A percentile compares a stretch with the other conserved stretches of the same genome.
Evolutionary conservation across 306 rosid species (phyloP).

Genomic region (Spatholobus suberectus): DNA sequence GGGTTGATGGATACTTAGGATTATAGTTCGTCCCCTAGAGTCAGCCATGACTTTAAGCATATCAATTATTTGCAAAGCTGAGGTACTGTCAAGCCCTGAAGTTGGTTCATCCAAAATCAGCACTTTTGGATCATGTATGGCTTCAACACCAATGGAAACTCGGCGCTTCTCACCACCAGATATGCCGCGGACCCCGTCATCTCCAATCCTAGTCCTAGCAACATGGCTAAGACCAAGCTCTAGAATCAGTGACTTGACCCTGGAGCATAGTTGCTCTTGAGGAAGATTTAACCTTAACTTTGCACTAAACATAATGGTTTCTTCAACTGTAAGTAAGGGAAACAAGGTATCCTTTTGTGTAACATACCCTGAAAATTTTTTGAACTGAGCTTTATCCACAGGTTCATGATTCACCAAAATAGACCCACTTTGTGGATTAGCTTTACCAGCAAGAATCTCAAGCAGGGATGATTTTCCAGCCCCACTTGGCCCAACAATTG

Average conservation of each 20-base stretch:
- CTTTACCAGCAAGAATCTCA: conserved; percentile 73
- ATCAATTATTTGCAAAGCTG: conserved; percentile 74
- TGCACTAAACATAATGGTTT: conserved; percentile 84
- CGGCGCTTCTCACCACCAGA: conserved; percentile 79
- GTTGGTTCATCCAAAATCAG: conserved; percentile 82
- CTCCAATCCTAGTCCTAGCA: conserved; percentile 65
- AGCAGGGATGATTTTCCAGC: conserved; percentile 91
- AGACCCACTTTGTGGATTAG: conserved; percentile 65
- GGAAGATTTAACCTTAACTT: conserved; percentile 59
- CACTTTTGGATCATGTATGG: conserved; percentile 76
- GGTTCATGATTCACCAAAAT: conserved; percentile 63
- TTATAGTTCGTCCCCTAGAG: conserved; percentile 59
- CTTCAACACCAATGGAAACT: conserved; percentile 85
- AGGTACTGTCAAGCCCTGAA: conserved; percentile 81
- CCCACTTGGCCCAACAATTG: conserved; percentile 92
- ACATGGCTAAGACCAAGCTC: conserved; percentile 74
- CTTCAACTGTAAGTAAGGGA: conserved; percentile 87
- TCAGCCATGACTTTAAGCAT: conserved; percentile 80
- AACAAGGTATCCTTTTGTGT: conserved; percentile 79
- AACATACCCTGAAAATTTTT: conserved; percentile 77
- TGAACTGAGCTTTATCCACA: conserved; percentile 58
- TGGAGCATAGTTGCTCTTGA: conserved; percentile 50
- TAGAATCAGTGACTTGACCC: conserved; percentile 60
- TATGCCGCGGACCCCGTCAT: conserved; percentile 69
- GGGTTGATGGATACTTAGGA: conserved; percentile 82